Evolutionary conservation across 257 asterid species (phyloP).

Genomic region (Striga asiatica): DNA sequence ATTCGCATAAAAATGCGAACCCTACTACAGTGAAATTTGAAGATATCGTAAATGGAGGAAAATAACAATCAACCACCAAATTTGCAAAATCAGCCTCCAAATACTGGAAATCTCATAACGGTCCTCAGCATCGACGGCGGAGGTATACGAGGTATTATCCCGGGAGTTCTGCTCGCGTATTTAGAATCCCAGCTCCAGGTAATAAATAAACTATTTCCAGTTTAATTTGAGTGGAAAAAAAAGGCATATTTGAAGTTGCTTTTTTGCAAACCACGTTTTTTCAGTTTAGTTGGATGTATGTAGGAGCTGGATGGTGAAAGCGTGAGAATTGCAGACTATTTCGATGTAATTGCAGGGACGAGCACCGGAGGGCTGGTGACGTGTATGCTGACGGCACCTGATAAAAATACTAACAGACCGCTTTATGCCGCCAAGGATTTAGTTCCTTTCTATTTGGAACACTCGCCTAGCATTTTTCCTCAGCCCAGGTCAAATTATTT

Average conservation of each 20-base stretch:
- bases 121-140: not conserved
- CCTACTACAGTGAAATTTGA: too few species aligned
- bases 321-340: conserved; percentile 51
- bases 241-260: not conserved
- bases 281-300: not conserved
- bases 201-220: not conserved
- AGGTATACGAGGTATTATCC: not conserved
- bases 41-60: not conserved
- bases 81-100: not conserved
- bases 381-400: conserved; percentile 46
- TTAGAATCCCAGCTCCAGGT: not conserved
- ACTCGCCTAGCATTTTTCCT: conserved; percentile 37
- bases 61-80: not conserved
- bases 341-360: conserved; percentile 58
- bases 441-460: conserved; percentile 32
- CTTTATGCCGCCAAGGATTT: conserved; percentile 47
- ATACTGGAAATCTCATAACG: not conserved
- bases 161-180: not conserved
- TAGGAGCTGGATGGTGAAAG: conserved; percentile 46
- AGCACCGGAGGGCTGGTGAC: conserved; percentile 66
- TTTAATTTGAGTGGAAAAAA: too few species aligned
- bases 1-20: too few species aligned
- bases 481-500: conserved; percentile 6
- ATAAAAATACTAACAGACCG: conserved; percentile 31
- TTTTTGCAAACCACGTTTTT: too few species aligned